Base-by-base conservation (phyloP, 108 stramenopile species). In the Chaetoceros muelleri region DNA sequence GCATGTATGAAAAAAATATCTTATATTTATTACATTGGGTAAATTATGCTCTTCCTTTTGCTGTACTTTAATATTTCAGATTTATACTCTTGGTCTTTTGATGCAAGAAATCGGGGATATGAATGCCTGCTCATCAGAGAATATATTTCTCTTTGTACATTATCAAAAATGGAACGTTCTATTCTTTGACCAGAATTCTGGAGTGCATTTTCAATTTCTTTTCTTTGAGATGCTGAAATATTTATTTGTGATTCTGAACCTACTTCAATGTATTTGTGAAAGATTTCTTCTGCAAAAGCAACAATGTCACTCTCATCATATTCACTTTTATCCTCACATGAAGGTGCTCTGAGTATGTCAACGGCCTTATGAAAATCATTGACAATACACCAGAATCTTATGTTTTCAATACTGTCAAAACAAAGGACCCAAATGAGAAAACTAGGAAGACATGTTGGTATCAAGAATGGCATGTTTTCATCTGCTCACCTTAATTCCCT, bases 341-440 rank as follows among this genome's bases (percentile, higher is more conserved):
- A 10, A 5, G 34, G 34, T 40, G 34, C 34, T 13, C 34, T 40
- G 8, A 40, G 34, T 10, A 40, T 40, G 23, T 58, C 22, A 10
- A 44, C 31, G 13, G 30, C 60, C 22, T 21, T 24, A 18, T 49
- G 24, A 21, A 52, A 59, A 46, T 59, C 46, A 48, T 47, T 59
- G 17, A 61, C 60, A 2, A 52, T 49, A 31, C 30, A 44, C 60
- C 60, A 61, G 51, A 61, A 61, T 18, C 23, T 13, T n/a, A 61
- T 61, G 52, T 61, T 61, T 24, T 61, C 60, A 5, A 40, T 13
- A 13, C 34, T 40, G 5, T n/a, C n/a, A n/a, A 40, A 10, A 10
- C 8, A 40, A 40, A 40, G 34, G 13, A 40, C 5, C 34, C 5
- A 40, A 10, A 40, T 40, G 34, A 13, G 13, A 40, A n/a, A n/a